Percentiles rank a stretch among this genome's conserved stretches.
Conservation (phyloP, 1,139 yeast species). For the Protomyces inouyei region DNA sequence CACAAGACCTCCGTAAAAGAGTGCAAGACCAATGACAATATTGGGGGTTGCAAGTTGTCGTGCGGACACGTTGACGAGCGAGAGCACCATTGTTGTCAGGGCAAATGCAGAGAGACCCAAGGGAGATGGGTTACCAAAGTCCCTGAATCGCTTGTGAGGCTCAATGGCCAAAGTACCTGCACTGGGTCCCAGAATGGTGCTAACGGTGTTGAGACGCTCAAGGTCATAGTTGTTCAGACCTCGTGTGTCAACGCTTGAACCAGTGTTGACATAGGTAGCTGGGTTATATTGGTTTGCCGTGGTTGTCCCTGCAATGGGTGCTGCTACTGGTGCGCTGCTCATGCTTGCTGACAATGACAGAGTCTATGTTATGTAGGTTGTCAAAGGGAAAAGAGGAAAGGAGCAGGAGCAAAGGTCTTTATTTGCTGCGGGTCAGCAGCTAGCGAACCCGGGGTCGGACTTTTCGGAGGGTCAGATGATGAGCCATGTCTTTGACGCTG, state of each 20-base stretch:
- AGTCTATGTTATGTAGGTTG: neutral
- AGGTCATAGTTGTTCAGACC: conserved; percentile 5
- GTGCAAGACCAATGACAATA: conserved; percentile 67
- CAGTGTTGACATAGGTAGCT: conserved; percentile 2
- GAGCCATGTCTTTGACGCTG: too few species aligned
- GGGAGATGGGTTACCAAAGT: conserved; percentile 86
- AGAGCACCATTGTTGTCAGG: conserved; percentile 73
- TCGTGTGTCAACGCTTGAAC: conserved; percentile 10
- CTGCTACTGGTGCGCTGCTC: neutral
- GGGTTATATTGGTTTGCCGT: conserved; percentile 21
- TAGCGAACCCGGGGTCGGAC: neutral
- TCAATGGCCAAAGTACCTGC: conserved; percentile 39
- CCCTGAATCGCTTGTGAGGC: conserved; percentile 49
- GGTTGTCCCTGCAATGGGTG: conserved; percentile 4
- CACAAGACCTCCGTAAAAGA: conserved; percentile 80
- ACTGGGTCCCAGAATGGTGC: conserved; percentile 27
- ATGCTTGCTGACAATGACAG: neutral
- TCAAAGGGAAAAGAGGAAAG: neutral
- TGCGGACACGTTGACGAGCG: conserved; percentile 61
- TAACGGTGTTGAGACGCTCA: conserved; percentile 21
- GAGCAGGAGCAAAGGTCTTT: neutral
- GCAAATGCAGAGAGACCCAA: conserved; percentile 81
- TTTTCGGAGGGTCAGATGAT: neutral
- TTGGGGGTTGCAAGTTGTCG: conserved; percentile 52
- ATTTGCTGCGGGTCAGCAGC: neutral